These are phyloP conservation scores for Mortierella sp. DNA, from an alignment of 371 early-diverging fungal species.

Conservation along the genomic window DNA sequence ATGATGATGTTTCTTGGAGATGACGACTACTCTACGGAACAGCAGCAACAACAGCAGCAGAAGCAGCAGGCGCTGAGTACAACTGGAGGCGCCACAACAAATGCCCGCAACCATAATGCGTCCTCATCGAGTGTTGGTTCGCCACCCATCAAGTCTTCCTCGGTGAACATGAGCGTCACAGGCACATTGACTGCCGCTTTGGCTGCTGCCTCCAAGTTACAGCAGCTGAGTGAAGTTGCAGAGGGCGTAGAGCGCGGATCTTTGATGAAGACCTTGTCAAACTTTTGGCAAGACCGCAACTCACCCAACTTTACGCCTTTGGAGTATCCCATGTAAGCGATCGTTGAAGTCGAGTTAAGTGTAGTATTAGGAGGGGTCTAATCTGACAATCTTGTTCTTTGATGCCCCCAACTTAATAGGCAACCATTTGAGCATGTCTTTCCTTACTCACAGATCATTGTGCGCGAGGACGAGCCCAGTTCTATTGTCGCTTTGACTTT, in stretches of 20 bases:
- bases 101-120: not conserved
- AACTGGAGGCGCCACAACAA: not conserved
- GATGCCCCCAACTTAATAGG: constrained; percentile 38
- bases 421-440: constrained; percentile 88
- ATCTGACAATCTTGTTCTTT: not conserved
- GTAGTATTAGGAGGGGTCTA: not conserved
- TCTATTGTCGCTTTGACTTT: constrained; percentile 93
- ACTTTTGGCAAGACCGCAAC: constrained; percentile 77
- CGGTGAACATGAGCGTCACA: constrained; percentile 46
- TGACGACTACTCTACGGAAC: constrained; percentile 36
- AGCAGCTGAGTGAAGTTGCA: constrained; percentile 49
- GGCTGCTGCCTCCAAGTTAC: constrained; percentile 51
- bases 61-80: not conserved
- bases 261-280: constrained; percentile 83
- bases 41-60: constrained; percentile 22
- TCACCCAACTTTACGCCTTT: constrained; percentile 76
- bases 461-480: constrained; percentile 94
- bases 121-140: constrained; percentile 25
- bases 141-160: constrained; percentile 34
- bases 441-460: constrained; percentile 84
- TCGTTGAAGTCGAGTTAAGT: not conserved
- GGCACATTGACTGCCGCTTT: constrained; percentile 52
- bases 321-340: constrained; percentile 80
- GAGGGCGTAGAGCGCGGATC: constrained; percentile 65
- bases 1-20: constrained; percentile 57